Evolutionary conservation across 768 basidiomycete species (phyloP), one percentile per base, ranked within the genome.

Genomic region (Mycena polygramma): DNA sequence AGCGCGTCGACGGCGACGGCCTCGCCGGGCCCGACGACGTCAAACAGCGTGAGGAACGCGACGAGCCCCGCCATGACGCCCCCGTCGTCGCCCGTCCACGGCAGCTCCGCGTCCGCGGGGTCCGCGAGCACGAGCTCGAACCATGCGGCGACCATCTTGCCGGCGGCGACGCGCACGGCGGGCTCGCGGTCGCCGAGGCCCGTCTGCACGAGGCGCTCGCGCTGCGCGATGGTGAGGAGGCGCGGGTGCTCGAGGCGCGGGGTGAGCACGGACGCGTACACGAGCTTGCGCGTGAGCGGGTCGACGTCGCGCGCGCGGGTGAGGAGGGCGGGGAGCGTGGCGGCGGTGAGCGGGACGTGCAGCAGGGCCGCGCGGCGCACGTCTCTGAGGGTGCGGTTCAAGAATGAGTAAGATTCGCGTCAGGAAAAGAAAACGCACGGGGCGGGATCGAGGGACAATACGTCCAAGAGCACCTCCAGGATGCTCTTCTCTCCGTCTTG

Each of bases 141-240:
- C 97, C 97, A 99, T 20, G 86, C 85, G 0, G 87, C 89, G 26
- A 97, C 83, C 71, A 98, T 86, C 63, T 90, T 91, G 5, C 89
- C 92, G 0, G 95, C 92, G 0, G 96, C 94, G n/a, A 91, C 85
- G 30, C 94, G 86, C 2, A 98, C 97, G 4, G 82, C 83, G 0
- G 91, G 89, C 73, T 98, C 97, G 37, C 97, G 86, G 80, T 98
- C 97, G 0, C 95, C 93, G 6, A 98, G 83, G 0, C 97, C 97
- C 73, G 94, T 90, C 51, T 91, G 90, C n/a, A 97, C 89, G 51
- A 97, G 85, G 63, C 90, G 85, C 76, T 97, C 94, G 45, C 97
- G 87, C 79, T 98, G 95, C 0, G 90, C 84, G 37, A 95, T 92
- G 2, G 88, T 89, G 41, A 98, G 85, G 17, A 88, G 88, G 7